These are phyloP conservation scores for Pestalotiopsis sp. DNA, from an alignment of 2,329 filamentous ascomycete genomes.

Conservation along the genomic window DNA sequence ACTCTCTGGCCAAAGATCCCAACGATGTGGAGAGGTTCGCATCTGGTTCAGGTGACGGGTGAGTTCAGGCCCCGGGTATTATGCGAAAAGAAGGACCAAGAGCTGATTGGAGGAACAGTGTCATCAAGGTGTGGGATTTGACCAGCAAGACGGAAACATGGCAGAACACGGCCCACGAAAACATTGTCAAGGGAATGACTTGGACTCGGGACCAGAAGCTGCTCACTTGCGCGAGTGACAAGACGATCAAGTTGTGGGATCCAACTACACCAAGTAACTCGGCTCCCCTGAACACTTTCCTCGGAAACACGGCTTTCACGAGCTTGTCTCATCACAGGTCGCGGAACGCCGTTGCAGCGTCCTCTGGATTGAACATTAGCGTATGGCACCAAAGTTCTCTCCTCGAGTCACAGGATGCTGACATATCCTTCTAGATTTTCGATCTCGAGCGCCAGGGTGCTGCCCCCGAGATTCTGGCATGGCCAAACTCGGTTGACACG, in stretches of 20 bases:
- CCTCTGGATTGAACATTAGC: conserved; percentile 70
- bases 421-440: conserved; percentile 57
- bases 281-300: conserved; percentile 80
- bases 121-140: conserved; percentile 92
- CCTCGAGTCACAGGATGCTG: not conserved
- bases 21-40: conserved; percentile 74
- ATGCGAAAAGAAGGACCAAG: conserved; percentile 34
- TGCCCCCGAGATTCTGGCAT: conserved; percentile 58
- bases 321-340: conserved; percentile 81
- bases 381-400: not conserved
- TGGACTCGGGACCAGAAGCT: conserved; percentile 83
- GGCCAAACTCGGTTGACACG: conserved; percentile 88
- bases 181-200: conserved; percentile 77
- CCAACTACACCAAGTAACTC: conserved; percentile 73
- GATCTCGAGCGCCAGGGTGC: conserved; percentile 66
- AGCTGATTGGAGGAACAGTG: conserved; percentile 38
- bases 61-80: not conserved
- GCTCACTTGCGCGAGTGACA: conserved; percentile 83
- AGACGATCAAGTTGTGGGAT: conserved; percentile 87
- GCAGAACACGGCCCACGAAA: conserved; percentile 82
- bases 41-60: conserved; percentile 76
- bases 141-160: conserved; percentile 71
- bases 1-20: conserved; percentile 79
- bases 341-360: conserved; percentile 76
- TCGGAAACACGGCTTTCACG: conserved; percentile 82